Evolutionary conservation across 1,284 basidiomycete species (phyloP).

Genomic region (Puccinia horiana): DNA sequence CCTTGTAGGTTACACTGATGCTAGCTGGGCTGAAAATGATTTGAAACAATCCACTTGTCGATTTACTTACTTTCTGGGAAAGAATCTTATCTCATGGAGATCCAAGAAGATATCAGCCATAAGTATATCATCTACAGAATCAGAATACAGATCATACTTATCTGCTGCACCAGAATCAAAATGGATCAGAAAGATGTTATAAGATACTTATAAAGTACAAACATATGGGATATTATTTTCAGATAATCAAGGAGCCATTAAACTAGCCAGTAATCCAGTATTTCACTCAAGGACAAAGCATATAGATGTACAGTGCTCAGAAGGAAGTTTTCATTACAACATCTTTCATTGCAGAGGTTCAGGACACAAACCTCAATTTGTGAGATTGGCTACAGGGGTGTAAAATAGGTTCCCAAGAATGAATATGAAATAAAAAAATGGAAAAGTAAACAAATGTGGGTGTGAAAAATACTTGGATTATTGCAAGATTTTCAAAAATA

Average conservation of each 20-base stretch:
- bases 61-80: constrained; percentile 2
- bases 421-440: too few species aligned
- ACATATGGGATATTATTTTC: background rate
- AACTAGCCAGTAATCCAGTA: constrained; percentile 33
- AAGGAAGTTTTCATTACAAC: too few species aligned
- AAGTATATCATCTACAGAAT: constrained; percentile 29
- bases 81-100: constrained; percentile 16
- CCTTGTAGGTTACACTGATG: constrained; percentile 27
- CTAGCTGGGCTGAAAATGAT: constrained; percentile 42
- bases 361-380: too few species aligned
- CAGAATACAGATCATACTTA: constrained; percentile 30
- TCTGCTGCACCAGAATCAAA: constrained; percentile 22
- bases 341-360: too few species aligned
- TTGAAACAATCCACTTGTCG: constrained; percentile 17
- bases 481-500: too few species aligned
- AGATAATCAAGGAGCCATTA: constrained; percentile 37
- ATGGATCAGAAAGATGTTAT: constrained; percentile 27
- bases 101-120: constrained; percentile 31
- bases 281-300: constrained; percentile 47
- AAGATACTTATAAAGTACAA: background rate
- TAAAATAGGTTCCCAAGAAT: too few species aligned
- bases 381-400: too few species aligned
- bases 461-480: too few species aligned
- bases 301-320: too few species aligned
- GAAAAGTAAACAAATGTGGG: too few species aligned